These are phyloP conservation scores for Morella rubra DNA, from an alignment of 306 rosid species.

Conservation along the genomic window DNA sequence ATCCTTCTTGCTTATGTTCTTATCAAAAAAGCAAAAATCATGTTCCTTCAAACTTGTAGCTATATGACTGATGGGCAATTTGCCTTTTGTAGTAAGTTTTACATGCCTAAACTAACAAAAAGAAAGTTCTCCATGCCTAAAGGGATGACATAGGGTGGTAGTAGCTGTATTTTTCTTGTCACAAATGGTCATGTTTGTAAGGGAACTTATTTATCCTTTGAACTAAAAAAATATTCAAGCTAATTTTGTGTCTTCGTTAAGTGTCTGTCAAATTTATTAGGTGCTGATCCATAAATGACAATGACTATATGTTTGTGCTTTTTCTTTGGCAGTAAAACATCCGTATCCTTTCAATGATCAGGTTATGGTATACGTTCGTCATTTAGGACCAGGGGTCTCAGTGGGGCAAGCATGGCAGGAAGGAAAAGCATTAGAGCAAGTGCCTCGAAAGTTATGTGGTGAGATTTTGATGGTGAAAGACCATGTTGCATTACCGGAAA, in stretches of 20 bases:
- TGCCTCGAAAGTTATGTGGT: conserved; percentile 68
- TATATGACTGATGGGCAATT: background rate
- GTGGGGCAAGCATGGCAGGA: conserved; percentile 97
- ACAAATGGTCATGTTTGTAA: background rate
- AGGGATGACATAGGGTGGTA: background rate
- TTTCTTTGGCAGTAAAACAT: conserved; percentile 59
- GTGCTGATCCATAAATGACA: background rate
- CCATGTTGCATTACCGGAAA: conserved; percentile 27
- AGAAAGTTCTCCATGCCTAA: background rate
- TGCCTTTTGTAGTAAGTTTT: too few relatives aligned
- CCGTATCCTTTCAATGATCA: conserved; percentile 78
- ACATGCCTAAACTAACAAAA: too few relatives aligned
- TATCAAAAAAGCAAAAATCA: background rate
- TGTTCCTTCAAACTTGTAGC: background rate
- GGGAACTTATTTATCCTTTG: background rate
- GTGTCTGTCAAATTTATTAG: background rate
- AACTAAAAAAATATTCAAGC: background rate
- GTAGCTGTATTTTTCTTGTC: background rate
- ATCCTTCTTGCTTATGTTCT: background rate
- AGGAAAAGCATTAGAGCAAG: conserved; percentile 69
- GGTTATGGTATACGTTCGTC: conserved; percentile 62
- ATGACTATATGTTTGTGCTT: background rate
- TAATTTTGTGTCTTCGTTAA: background rate
- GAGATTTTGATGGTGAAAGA: conserved; percentile 81
- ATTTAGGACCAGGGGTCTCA: conserved; percentile 69